A percentile compares a stretch with the other conserved stretches of the same genome.
Evolutionary conservation across 441 rosid genomes (phyloP).

Genomic region (Metrosideros polymorpha): DNA sequence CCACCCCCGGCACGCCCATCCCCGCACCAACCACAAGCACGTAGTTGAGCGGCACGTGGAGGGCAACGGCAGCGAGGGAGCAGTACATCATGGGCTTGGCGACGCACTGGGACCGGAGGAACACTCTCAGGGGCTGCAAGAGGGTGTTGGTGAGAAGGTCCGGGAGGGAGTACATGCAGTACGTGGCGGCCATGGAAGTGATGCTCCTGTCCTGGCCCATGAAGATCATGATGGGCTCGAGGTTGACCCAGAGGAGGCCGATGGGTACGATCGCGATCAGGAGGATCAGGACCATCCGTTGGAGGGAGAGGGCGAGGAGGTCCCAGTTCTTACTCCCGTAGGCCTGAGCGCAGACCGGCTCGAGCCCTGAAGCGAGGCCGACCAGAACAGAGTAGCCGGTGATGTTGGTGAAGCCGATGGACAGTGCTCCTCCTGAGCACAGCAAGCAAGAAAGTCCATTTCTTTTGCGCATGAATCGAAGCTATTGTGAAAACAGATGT

Average conservation of each 20-base stretch:
- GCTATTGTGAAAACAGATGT: background rate
- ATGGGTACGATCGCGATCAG: slow-evolving; percentile 69
- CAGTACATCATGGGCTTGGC: slow-evolving; percentile 97
- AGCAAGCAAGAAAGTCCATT: background rate
- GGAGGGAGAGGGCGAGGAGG: slow-evolving; percentile 75
- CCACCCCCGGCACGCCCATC: slow-evolving; percentile 89
- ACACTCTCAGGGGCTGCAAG: slow-evolving; percentile 76
- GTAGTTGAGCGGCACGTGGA: slow-evolving; percentile 87
- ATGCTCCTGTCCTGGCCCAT: slow-evolving; percentile 80
- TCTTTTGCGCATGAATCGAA: background rate
- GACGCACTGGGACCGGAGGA: slow-evolving; percentile 67
- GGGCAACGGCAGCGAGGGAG: slow-evolving; percentile 55
- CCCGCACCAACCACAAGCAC: slow-evolving; percentile 40
- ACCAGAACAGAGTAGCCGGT: slow-evolving; percentile 92
- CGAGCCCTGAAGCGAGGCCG: slow-evolving; percentile 92
- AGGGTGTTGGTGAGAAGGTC: slow-evolving; percentile 82
- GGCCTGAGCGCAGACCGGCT: slow-evolving; percentile 97
- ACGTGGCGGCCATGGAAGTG: slow-evolving; percentile 78
- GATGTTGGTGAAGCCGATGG: slow-evolving; percentile 95
- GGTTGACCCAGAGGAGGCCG: slow-evolving; percentile 69
- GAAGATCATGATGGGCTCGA: slow-evolving; percentile 73
- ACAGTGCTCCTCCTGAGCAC: slow-evolving; percentile 48
- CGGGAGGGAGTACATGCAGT: slow-evolving; percentile 76
- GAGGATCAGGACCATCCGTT: slow-evolving; percentile 78
- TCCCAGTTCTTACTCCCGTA: slow-evolving; percentile 88